Base-by-base conservation (phyloP, 2,329 filamentous ascomycete species). In the Neonectria hederae region DNA sequence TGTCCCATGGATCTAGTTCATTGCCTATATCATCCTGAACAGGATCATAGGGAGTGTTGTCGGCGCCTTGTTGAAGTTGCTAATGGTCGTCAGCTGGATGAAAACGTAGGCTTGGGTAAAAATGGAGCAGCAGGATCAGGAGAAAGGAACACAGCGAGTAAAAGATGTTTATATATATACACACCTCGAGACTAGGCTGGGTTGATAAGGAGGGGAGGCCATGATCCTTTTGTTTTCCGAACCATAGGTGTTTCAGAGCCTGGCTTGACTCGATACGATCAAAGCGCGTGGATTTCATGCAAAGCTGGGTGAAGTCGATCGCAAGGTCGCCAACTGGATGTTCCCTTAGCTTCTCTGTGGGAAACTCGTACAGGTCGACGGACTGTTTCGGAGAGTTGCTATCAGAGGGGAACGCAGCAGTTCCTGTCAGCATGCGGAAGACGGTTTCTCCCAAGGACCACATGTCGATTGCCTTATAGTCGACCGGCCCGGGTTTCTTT, bases 361-460 rank as follows among this genome's bases (percentile, higher is more conserved):
- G 38, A 40, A 40, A n/a, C 17, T 8, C n/a, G 7, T 8, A 6
- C 6, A 3, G 14, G 14, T n/a, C 7, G 7, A 4, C 17, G 14
- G 5, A 17, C 14, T 38, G 13, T 38, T 17, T 4, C 35, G 35
- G 14, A 38, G 35, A n/a, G 10, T 14, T 35, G 32, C 13, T 17
- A 7, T 35, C 32, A 3, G 13, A 35, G 11, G 38, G 17, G 19
- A 62, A 62, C 30, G 46, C 14, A 3, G 30, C 49, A 17, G 48
- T 43, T 38, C 61, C 63, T 2, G 59, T 67, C n/a, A 68, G 32
- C 13, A 65, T 53, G 21, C 46, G 62, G 38, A 65, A 68, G 11
- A 65, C 35, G 38, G 67, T 69, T n/a, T 62, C 65, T 4, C 71
- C 70, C 38, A 74, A 40, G 10, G 66, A 65, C 72, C 72, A 74